Percentiles rank a stretch among this genome's conserved stretches.
Evolutionary conservation across 805 yeast species (phyloP).

Genomic region (Kluyveromyces lactis): DNA sequence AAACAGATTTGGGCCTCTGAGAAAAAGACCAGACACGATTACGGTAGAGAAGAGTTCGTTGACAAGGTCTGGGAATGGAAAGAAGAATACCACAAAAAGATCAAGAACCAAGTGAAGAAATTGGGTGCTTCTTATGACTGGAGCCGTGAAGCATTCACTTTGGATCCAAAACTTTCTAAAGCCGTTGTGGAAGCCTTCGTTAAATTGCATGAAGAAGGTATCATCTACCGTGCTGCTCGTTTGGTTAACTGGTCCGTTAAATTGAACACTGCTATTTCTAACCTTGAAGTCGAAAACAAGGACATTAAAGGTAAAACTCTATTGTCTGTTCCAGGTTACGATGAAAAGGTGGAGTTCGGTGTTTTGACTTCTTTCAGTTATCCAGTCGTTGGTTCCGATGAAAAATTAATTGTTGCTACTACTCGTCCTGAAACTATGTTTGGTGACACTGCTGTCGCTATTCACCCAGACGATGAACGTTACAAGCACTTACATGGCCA

Average conservation of each 20-base stretch:
- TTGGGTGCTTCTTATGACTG: slow-evolving; percentile 98
- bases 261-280: slow-evolving; percentile 90
- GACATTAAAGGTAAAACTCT: slow-evolving; percentile 75
- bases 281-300: slow-evolving; percentile 92
- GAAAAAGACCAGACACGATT: slow-evolving; percentile 86
- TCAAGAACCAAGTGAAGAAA: slow-evolving; percentile 73
- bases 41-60: slow-evolving; percentile 84
- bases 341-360: slow-evolving; percentile 88
- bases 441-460: slow-evolving; percentile 97
- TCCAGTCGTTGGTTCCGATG: slow-evolving; percentile 77
- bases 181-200: slow-evolving; percentile 91
- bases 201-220: slow-evolving; percentile 86
- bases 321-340: slow-evolving; percentile 83
- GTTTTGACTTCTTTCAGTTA: slow-evolving; percentile 94
- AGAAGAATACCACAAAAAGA: slow-evolving; percentile 80
- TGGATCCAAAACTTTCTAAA: slow-evolving; percentile 65
- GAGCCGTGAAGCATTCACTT: slow-evolving; percentile 89
- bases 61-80: slow-evolving; percentile 98
- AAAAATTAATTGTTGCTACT: slow-evolving; percentile 85
- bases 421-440: slow-evolving; percentile 98
- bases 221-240: slow-evolving; percentile 87
- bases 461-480: slow-evolving; percentile 91
- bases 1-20: slow-evolving; percentile 87
- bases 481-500: slow-evolving; percentile 94
- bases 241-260: slow-evolving; percentile 95